A percentile compares a stretch with the other conserved stretches of the same genome.
phyloP scores from a whole-genome alignment of 1,139 yeast species.

The Taphrina flavorubra region DNA sequence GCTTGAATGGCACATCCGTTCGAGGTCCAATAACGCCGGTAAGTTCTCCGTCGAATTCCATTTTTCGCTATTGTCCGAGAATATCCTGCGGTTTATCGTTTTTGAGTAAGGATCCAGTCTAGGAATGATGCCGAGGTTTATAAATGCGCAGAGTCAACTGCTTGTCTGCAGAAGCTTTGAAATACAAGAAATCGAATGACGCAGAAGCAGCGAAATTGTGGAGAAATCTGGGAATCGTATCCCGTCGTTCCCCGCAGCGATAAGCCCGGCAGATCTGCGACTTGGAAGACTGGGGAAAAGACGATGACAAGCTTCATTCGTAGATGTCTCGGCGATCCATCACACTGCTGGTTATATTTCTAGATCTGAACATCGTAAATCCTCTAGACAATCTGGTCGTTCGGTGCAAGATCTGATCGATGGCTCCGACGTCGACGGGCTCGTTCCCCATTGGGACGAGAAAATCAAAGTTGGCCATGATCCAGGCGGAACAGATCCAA shows the following conservation, averaged over 20 bases:
- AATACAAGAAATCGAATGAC: background rate
- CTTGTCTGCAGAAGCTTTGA: too few relatives aligned
- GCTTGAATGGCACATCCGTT: conserved; percentile 14
- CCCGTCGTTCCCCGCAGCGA: background rate
- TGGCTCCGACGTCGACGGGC: background rate
- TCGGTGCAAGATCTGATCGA: background rate
- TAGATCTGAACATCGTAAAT: background rate
- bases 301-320: background rate
- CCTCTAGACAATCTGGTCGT: background rate
- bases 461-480: conserved; percentile 82
- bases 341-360: too few relatives aligned
- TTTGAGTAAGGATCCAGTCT: too few relatives aligned
- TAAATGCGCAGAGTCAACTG: too few relatives aligned
- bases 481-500: conserved; percentile 79
- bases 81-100: too few relatives aligned
- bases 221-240: background rate
- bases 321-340: too few relatives aligned
- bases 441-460: conserved; percentile 71
- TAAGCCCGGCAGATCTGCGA: background rate
- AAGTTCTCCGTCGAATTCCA: conserved; percentile 17
- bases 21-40: conserved; percentile 18
- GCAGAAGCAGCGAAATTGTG: background rate
- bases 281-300: background rate
- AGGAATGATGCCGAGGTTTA: too few relatives aligned
- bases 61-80: background rate